Conservation (phyloP, 352 stramenopile genomes). For the Globisporangium uncinulatum region DNA sequence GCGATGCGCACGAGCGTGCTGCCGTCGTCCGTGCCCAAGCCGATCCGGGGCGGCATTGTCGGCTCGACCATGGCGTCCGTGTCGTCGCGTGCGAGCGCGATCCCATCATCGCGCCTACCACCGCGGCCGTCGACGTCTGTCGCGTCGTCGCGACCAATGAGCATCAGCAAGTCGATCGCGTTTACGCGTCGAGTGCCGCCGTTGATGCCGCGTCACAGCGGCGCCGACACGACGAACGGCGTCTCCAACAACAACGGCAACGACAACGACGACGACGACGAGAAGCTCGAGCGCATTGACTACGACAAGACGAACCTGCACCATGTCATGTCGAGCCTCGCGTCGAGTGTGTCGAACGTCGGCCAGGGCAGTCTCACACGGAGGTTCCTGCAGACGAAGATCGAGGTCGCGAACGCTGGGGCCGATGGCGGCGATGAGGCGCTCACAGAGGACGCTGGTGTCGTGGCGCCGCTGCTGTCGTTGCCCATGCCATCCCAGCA, state of each 20-base stretch:
- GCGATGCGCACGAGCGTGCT: constrained; percentile 11
- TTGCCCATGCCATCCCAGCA: neutral
- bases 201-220: constrained; percentile 6
- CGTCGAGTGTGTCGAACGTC: constrained; percentile 70
- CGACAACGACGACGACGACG: constrained; percentile 32
- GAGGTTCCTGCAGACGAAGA: constrained; percentile 54
- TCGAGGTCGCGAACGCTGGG: constrained; percentile 11
- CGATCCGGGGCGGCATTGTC: constrained; percentile 9
- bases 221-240: neutral
- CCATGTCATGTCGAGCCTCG: constrained; percentile 77
- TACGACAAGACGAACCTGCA: constrained; percentile 71
- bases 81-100: constrained; percentile 6
- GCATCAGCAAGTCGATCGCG: constrained; percentile 77
- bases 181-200: constrained; percentile 38
- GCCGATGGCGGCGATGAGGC: neutral
- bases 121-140: constrained; percentile 52
- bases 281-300: constrained; percentile 60
- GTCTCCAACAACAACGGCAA: neutral
- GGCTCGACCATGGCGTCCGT: constrained; percentile 2
- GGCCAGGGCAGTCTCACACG: constrained; percentile 66
- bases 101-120: constrained; percentile 23
- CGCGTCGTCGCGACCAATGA: constrained; percentile 49
- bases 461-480: neutral
- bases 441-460: neutral
- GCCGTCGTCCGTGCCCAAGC: constrained; percentile 6